A percentile compares a stretch with the other conserved stretches of the same genome.
These are phyloP conservation scores for Rubia yunnanensis DNA, from an alignment of 257 asterid genomes.

Conservation along the genomic window DNA sequence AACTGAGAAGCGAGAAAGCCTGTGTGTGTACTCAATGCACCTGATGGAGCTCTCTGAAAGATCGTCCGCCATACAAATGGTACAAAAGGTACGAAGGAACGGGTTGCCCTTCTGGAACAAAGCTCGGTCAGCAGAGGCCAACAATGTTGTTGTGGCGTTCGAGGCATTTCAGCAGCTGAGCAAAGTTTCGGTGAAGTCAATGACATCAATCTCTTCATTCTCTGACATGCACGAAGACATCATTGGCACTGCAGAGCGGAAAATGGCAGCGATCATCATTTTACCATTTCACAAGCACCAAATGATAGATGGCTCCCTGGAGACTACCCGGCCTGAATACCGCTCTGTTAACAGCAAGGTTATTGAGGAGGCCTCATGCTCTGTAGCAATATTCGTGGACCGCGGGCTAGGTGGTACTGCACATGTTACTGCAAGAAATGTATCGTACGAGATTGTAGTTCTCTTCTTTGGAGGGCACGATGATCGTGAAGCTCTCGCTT, in stretches of 20 bases:
- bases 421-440: conserved; percentile 47
- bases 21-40: conserved; percentile 45
- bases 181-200: conserved; percentile 35
- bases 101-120: conserved; percentile 39
- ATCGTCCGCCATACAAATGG: conserved; percentile 52
- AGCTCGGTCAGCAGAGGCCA: conserved; percentile 14
- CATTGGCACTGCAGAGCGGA: conserved; percentile 29
- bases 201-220: conserved; percentile 41
- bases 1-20: conserved; percentile 34
- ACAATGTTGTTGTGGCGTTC: conserved; percentile 40
- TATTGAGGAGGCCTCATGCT: conserved; percentile 40
- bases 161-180: conserved; percentile 42
- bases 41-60: conserved; percentile 55
- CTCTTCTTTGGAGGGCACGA: conserved; percentile 50
- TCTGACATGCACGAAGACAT: conserved; percentile 50
- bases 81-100: conserved; percentile 40
- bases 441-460: conserved; percentile 24
- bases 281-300: conserved; percentile 49
- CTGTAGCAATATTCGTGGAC: conserved; percentile 46
- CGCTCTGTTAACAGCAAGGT: conserved; percentile 34
- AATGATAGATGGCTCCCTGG: conserved; percentile 39
- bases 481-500: conserved; percentile 50
- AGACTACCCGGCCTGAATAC: conserved; percentile 36
- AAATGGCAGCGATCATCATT: conserved; percentile 35
- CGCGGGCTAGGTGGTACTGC: conserved; percentile 53